A percentile compares a stretch with the other conserved stretches of the same genome.
Evolutionary conservation across 2,329 filamentous ascomycete species (phyloP).

Genomic region (Xylaria sp.): DNA sequence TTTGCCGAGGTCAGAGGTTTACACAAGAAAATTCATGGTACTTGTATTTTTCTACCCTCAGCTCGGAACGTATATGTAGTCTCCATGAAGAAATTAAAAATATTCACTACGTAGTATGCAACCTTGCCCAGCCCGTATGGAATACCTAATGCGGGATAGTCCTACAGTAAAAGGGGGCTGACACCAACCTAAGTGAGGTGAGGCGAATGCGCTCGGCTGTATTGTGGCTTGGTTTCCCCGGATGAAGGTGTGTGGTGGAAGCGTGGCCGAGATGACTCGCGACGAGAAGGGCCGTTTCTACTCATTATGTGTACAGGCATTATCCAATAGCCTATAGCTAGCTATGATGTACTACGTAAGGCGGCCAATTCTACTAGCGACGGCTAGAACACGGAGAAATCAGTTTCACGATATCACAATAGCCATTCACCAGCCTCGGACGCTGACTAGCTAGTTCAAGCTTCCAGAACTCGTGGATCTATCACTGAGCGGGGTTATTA

Average conservation of each 20-base stretch:
- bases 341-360: constrained; percentile 9
- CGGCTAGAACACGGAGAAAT: constrained; percentile 22
- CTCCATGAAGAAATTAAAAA: neutral
- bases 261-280: constrained; percentile 13
- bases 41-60: constrained; percentile 9
- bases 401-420: constrained; percentile 7
- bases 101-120: neutral
- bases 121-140: constrained; percentile 6
- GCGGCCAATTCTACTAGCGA: constrained; percentile 1
- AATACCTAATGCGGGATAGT: constrained; percentile 6
- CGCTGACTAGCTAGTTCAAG: neutral
- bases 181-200: constrained; percentile 1
- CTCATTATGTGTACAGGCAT: too few species aligned
- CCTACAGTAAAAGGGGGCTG: constrained; percentile 14
- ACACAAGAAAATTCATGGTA: neutral
- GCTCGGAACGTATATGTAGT: neutral
- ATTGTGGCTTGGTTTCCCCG: constrained; percentile 30
- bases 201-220: constrained; percentile 28
- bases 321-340: neutral
- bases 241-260: constrained; percentile 9
- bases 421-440: constrained; percentile 12
- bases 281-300: constrained; percentile 24
- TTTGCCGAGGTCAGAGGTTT: constrained; percentile 20
- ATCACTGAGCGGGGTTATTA: constrained; percentile 18
- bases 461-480: constrained; percentile 24